These are phyloP conservation scores for Phialemonium atrogriseum DNA, from an alignment of 2,329 filamentous ascomycete species.

Conservation along the genomic window DNA sequence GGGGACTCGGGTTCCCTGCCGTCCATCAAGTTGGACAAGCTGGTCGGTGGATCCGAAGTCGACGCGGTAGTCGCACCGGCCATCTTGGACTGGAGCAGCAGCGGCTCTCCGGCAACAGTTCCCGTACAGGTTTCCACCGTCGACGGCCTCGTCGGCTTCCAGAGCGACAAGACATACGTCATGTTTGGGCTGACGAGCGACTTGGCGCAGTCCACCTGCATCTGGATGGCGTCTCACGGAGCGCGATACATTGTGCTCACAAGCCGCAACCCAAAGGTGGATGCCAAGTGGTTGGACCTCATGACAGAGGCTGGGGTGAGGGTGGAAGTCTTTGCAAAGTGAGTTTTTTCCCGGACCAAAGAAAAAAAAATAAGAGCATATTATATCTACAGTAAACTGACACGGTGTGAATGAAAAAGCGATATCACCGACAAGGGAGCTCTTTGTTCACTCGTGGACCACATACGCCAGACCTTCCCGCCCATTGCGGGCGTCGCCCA, in stretches of 20 bases:
- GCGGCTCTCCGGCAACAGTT: conserved; percentile 1
- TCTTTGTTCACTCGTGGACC: conserved; percentile 5
- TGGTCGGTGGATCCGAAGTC: neutral
- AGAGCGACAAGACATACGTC: conserved; percentile 19
- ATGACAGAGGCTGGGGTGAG: conserved; percentile 8
- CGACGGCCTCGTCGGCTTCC: conserved; percentile 2
- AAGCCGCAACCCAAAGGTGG: conserved; percentile 21
- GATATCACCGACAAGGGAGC: conserved; percentile 11
- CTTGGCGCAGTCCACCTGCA: conserved; percentile 19
- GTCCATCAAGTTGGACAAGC: conserved; percentile 1
- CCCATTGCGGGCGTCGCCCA: conserved; percentile 26
- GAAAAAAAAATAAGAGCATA: neutral
- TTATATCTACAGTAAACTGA: neutral
- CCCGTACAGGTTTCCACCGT: conserved; percentile 2
- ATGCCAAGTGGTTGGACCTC: conserved; percentile 12
- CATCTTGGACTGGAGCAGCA: conserved; percentile 2
- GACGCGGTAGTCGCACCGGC: neutral
- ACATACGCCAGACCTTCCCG: conserved; percentile 13
- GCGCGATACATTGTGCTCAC: conserved; percentile 20
- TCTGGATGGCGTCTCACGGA: conserved; percentile 22
- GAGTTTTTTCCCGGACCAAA: neutral
- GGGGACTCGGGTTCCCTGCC: conserved; percentile 1
- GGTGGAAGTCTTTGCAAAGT: conserved; percentile 9
- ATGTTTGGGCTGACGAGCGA: conserved; percentile 19
- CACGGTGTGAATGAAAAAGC: neutral